Evolutionary conservation across 495 filamentous ascomycete genomes (phyloP).

Genomic region (Physcia stellaris): DNA sequence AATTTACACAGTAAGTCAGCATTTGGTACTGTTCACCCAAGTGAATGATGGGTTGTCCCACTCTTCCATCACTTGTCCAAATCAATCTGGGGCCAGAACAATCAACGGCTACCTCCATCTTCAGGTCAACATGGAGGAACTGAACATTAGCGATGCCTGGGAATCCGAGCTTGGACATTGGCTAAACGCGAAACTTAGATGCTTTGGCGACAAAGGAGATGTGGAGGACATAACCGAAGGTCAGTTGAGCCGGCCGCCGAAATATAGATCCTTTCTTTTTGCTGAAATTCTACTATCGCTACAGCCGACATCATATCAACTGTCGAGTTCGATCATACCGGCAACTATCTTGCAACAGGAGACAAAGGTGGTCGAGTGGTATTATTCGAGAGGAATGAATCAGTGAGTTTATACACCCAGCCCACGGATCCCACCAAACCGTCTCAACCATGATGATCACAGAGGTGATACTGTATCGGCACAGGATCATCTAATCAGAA

Average conservation of each 20-base stretch:
- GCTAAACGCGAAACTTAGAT: conserved; percentile 41
- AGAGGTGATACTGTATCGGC: too few relatives aligned
- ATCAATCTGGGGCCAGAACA: too few relatives aligned
- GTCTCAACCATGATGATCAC: background rate
- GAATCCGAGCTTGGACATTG: conserved; percentile 2
- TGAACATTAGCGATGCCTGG: background rate
- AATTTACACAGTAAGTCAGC: conserved; percentile 94
- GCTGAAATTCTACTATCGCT: conserved; percentile 5
- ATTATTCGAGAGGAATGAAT: conserved; percentile 94
- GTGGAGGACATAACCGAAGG: conserved; percentile 99
- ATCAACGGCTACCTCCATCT: too few relatives aligned
- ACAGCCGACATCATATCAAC: conserved; percentile 98
- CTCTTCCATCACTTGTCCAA: too few relatives aligned
- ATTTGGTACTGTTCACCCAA: too few relatives aligned
- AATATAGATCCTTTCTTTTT: background rate
- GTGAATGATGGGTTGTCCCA: too few relatives aligned
- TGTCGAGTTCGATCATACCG: conserved; percentile 97
- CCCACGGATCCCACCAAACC: conserved; percentile 2
- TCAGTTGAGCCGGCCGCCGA: conserved; percentile 26
- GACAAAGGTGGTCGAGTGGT: conserved; percentile 97
- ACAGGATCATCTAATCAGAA: too few relatives aligned
- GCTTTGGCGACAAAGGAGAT: conserved; percentile 98
- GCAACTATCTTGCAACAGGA: conserved; percentile 94
- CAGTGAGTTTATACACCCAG: conserved; percentile 42
- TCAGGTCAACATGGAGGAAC: background rate